These are phyloP conservation scores for Xylariaceae sp. DNA, from an alignment of 2,329 filamentous ascomycete species.

Conservation along the genomic window DNA sequence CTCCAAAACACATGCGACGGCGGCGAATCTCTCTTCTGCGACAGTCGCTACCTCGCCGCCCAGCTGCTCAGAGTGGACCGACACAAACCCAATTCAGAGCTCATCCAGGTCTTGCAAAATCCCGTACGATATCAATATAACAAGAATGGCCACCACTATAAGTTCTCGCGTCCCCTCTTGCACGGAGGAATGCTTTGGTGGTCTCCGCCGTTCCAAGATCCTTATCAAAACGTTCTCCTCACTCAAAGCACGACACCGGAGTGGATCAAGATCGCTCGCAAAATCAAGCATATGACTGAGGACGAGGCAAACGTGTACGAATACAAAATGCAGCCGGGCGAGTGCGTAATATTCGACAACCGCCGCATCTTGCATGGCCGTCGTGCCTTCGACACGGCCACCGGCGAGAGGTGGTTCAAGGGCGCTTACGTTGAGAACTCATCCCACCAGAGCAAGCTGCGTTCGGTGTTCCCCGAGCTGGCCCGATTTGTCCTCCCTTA, in stretches of 20 bases:
- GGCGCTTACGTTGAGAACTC: constrained; percentile 71
- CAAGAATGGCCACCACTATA: constrained; percentile 63
- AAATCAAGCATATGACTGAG: constrained; percentile 61
- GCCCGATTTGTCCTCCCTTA: no score
- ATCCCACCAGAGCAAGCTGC: constrained; percentile 26
- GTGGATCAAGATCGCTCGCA: constrained; percentile 50
- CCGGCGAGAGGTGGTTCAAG: constrained; percentile 75
- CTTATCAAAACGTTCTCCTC: constrained; percentile 19
- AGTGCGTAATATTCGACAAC: constrained; percentile 95
- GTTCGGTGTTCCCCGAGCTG: no score
- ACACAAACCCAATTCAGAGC: constrained; percentile 21
- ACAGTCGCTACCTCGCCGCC: constrained; percentile 62
- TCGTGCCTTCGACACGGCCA: constrained; percentile 64
- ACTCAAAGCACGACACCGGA: constrained; percentile 7
- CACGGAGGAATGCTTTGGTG: constrained; percentile 52
- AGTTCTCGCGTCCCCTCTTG: constrained; percentile 55
- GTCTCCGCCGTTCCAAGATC: constrained; percentile 77
- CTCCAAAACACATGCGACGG: constrained; percentile 76
- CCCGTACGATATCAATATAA: constrained; percentile 58
- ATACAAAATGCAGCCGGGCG: constrained; percentile 72
- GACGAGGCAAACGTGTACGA: constrained; percentile 60
- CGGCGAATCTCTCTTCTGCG: constrained; percentile 83
- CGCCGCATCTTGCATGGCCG: constrained; percentile 80
- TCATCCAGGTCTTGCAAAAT: constrained; percentile 43
- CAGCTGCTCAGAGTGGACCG: constrained; percentile 29